Base-by-base conservation (phyloP, 2,329 filamentous ascomycete species). In the Ceratocystis huliohia region DNA sequence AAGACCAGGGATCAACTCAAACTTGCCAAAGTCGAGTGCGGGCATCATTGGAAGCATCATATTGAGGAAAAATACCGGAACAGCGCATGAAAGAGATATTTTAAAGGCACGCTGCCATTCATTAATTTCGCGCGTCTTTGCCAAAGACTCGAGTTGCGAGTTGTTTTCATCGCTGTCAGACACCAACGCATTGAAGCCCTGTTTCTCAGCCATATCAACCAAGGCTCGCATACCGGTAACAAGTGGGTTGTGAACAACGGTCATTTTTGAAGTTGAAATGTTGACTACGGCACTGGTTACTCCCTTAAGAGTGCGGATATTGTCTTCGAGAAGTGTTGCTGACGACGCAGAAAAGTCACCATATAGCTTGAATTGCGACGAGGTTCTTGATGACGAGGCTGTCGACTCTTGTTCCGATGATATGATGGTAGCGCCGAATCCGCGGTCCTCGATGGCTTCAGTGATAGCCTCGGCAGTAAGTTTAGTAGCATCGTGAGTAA, bases 101-200 rank as follows among this genome's bases (percentile, higher is more conserved):
- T 82, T 81, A 76, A 97, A 96, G 0, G 91, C 90, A 37, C 80
- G 83, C 69, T 84, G 85, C 94, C 94, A 99, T 75, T 96, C 91
- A 69, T 88, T 89, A 69, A 99, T 96, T 75, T 99, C 94, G 71
- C 90, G 89, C 0, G 94, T 97, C 77, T 99, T 99, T 7, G 94
- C 89, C 1, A 99, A 81, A 1, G 94, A 97, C 75, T 97, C 91
- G 1, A 99, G 82, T 74, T 99, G 94, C 0, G 94, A 93, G 73
- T 96, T 96, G 74, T 96, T 97, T 76, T 99, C 94, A 72, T 97
- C 91, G 65, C 86, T 88, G 70, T 97, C 93, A 0, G 92, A 87
- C 10, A 97, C 83, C 1, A 99, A 79, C 1, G 93, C 94, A 73
- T 96, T 96, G 74, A 89, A 90, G 1, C 93, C 92, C 22, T 84